Conservation (phyloP, 306 rosid species). For the Corylus heterophylla region DNA sequence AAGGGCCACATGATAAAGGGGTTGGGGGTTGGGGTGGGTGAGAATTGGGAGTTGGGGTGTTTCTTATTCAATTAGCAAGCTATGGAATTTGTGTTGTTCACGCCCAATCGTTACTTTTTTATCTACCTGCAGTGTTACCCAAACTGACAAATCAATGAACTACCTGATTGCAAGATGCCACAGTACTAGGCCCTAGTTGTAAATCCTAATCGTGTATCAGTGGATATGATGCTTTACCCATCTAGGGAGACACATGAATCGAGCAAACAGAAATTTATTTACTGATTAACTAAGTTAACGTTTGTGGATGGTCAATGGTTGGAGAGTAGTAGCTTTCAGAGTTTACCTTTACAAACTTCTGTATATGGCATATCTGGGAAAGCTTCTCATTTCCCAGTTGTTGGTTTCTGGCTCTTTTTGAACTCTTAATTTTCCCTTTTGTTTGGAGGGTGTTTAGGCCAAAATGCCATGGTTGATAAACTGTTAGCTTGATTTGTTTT, state of each 20-base stretch:
- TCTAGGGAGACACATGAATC: background rate
- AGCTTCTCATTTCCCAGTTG: too few species aligned
- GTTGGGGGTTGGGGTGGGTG: background rate
- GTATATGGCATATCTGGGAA: background rate
- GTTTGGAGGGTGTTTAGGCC: background rate
- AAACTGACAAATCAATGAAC: background rate
- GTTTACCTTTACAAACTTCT: background rate
- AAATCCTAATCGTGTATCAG: background rate
- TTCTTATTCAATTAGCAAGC: background rate
- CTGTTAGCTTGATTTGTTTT: background rate
- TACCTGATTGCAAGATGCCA: background rate
- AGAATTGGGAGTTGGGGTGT: background rate
- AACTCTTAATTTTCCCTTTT: too few species aligned
- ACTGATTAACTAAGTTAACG: background rate
- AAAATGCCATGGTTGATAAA: background rate
- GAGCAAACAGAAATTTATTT: background rate
- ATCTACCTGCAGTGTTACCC: background rate
- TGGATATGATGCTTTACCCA: background rate
- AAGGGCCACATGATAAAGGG: background rate
- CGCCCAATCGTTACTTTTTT: background rate
- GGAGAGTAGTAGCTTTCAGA: background rate
- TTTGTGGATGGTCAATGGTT: background rate
- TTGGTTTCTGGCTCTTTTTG: too few species aligned
- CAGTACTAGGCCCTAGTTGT: background rate
- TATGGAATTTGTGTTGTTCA: background rate